Conservation (phyloP, 345 rosid species). For the Aegle marmelos region DNA sequence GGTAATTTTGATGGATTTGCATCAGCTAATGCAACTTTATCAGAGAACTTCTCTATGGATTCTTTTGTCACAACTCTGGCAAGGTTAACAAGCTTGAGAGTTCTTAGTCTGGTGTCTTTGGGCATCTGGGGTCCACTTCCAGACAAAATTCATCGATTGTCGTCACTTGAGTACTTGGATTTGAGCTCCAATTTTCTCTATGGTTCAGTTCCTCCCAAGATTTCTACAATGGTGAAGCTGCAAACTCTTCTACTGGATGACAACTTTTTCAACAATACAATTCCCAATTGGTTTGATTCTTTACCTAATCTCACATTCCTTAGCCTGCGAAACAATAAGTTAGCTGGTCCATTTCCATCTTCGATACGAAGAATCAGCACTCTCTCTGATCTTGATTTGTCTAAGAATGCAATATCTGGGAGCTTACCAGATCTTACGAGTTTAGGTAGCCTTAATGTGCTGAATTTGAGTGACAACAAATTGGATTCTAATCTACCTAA, state of each 20-base stretch:
- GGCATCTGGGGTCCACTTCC: conserved; percentile 85
- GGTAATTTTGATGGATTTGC: conserved; percentile 44
- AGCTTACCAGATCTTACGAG: conserved; percentile 37
- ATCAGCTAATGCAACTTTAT: conserved; percentile 44
- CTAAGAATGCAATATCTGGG: conserved; percentile 40
- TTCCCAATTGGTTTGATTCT: conserved; percentile 54
- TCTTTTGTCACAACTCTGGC: conserved; percentile 64
- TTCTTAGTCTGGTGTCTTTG: conserved; percentile 53
- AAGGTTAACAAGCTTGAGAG: conserved; percentile 53
- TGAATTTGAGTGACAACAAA: conserved; percentile 44
- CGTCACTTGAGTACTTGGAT: conserved; percentile 63
- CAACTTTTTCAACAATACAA: conserved; percentile 61
- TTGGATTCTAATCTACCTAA: conserved; percentile 35
- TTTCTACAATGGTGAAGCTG: conserved; percentile 60
- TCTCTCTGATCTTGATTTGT: conserved; percentile 31
- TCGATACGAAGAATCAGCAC: conserved; percentile 23
- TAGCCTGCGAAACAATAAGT: conserved; percentile 46
- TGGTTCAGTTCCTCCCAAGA: conserved; percentile 64
- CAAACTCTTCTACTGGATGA: conserved; percentile 49
- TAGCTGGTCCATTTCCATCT: conserved; percentile 43
- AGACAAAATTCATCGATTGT: conserved; percentile 62
- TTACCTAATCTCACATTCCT: conserved; percentile 47
- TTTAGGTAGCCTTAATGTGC: conserved; percentile 24
- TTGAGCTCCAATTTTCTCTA: conserved; percentile 63
- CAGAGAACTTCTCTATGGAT: conserved; percentile 58